A percentile compares a stretch with the other conserved stretches of the same genome.
These are phyloP conservation scores for Ustilago curta DNA, from an alignment of 1,284 basidiomycete species.

Conservation along the genomic window DNA sequence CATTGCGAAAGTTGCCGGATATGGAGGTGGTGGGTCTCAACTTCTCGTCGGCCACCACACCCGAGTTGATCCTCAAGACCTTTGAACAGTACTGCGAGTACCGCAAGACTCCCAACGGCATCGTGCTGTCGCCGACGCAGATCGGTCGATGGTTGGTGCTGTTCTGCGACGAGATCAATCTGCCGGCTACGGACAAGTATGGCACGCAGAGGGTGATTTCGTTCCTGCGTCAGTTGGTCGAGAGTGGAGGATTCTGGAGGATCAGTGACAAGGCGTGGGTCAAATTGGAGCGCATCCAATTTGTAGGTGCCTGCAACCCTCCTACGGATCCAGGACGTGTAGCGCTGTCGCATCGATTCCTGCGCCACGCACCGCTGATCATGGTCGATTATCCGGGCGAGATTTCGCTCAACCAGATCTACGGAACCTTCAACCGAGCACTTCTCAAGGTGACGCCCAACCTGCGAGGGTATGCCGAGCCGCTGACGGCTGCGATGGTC, in stretches of 20 bases:
- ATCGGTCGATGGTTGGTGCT: conserved; percentile 98
- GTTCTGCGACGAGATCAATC: conserved; percentile 99
- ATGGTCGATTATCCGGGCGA: conserved; percentile 99
- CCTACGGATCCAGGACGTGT: conserved; percentile 99
- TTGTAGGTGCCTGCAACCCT: conserved; percentile 99
- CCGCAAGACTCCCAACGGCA: conserved; percentile 95
- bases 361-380: conserved; percentile 96
- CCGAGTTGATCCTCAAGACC: conserved; percentile 96
- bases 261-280: conserved; percentile 97
- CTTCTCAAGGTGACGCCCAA: conserved; percentile 95
- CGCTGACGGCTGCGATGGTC: conserved; percentile 98
- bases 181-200: conserved; percentile 97
- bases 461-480: conserved; percentile 90
- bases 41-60: conserved; percentile 98
- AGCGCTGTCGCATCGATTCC: conserved; percentile 95
- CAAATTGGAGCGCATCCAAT: conserved; percentile 95
- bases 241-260: conserved; percentile 94
- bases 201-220: conserved; percentile 99
- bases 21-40: conserved; percentile 99
- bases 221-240: conserved; percentile 96
- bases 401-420: conserved; percentile 96
- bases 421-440: conserved; percentile 97
- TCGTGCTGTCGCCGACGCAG: conserved; percentile 90
- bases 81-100: conserved; percentile 99
- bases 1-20: conserved; percentile 94